Evolutionary conservation across 345 rosid genomes (phyloP), one percentile per base, ranked within the genome.

Genomic region (Gossypium thurberi): DNA sequence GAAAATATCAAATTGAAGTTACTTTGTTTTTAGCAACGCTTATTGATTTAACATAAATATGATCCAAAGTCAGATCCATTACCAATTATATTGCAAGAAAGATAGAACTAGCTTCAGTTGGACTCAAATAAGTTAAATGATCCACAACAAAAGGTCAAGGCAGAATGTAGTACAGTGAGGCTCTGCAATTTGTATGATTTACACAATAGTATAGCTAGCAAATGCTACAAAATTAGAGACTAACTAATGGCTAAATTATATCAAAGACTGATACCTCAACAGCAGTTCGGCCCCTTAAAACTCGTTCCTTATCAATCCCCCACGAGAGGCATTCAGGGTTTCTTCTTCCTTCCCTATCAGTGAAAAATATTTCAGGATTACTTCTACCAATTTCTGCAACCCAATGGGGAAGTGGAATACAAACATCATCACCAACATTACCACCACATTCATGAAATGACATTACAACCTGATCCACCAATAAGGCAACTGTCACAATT

Each of bases 341-440:
- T 71, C 88, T 88, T 80, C 99, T 92, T 74, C 97, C 98, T 76
- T 93, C 99, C 87, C 89, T 89, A 81, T 96, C 98, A 33, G 99
- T 90, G 85, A 96, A 96, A 85, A 86, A 93, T 65, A 96, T 89
- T 73, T 96, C 94, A 65, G 98, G 92, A 84, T 93, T 90, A 78
- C 81, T 86, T 84, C 94, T 85, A 55, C 99, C 98, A 68, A 93
- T 90, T 78, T 93, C 96, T 73, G 98, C 92, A 66, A 96, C 90
- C 99, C 99, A 95, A 75, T 91, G 93, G 43, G 98, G 99, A 73
- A 95, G 87, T 55, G 98, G 99, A 79, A 95, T 90, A 77, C 97
- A 91, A 47, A 90, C 99, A 84, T 95, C 99, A 81, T 93, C 99
- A 74, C 98, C 96, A 75, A 93, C 93, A 78, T 93, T 91, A 80